phyloP scores from a whole-genome alignment of 176 grass and related monocot species.

The Puccinellia tenuiflora region DNA sequence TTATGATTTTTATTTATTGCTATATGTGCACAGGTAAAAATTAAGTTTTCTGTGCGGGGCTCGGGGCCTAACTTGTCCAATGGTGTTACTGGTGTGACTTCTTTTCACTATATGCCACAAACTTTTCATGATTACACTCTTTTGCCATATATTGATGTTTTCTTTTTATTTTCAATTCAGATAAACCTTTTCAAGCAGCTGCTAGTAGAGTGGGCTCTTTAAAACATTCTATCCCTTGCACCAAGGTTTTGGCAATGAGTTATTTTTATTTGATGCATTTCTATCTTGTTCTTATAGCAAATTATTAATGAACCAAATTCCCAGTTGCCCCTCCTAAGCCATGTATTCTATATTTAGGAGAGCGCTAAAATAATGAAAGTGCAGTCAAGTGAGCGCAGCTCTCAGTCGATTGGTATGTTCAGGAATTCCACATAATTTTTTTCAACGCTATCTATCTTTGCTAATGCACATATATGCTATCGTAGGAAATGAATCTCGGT shows the following conservation, averaged over 20 bases:
- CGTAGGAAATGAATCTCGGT: conserved; percentile 18
- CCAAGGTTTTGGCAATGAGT: conserved; percentile 24
- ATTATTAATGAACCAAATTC: neutral
- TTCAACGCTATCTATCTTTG: neutral
- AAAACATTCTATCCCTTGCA: conserved; percentile 21
- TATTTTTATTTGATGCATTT: conserved; percentile 8
- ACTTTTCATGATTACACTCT: neutral
- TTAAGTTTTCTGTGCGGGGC: conserved; percentile 28
- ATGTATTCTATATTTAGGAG: conserved; percentile 39
- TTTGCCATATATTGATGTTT: neutral
- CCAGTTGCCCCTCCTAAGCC: neutral
- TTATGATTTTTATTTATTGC: conserved; percentile 21
- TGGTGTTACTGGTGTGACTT: conserved; percentile 47
- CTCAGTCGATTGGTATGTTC: conserved; percentile 34
- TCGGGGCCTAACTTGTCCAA: conserved; percentile 25
- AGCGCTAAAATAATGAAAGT: conserved; percentile 11
- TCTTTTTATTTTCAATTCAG: conserved; percentile 18
- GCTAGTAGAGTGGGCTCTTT: neutral
- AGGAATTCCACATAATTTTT: neutral
- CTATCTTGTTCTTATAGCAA: neutral
- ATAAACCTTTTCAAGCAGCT: conserved; percentile 30
- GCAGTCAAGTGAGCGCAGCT: conserved; percentile 17
- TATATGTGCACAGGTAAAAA: conserved; percentile 38
- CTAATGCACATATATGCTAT: conserved; percentile 5
- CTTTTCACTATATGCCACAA: neutral